Evolutionary conservation across 331 rosid species (phyloP).

Genomic region (Quercus tomentella): DNA sequence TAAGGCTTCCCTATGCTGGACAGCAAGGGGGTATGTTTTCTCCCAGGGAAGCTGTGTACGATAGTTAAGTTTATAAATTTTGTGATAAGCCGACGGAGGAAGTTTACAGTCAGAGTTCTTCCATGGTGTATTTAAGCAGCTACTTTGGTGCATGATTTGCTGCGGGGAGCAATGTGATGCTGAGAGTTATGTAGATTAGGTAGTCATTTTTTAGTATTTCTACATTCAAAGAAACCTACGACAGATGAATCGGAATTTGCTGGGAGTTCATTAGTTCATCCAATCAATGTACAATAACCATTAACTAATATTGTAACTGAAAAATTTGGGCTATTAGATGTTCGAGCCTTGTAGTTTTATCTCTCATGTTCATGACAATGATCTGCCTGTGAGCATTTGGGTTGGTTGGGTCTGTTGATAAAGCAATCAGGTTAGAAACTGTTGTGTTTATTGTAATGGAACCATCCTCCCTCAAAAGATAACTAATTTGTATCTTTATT

Average conservation of each 20-base stretch:
- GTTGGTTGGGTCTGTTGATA: slow-evolving; percentile 24
- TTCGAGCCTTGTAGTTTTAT: slow-evolving; percentile 32
- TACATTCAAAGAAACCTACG: slow-evolving; percentile 44
- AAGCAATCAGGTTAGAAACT: slow-evolving; percentile 9
- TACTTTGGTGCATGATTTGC: slow-evolving; percentile 49
- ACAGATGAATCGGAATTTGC: slow-evolving; percentile 61
- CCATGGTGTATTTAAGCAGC: slow-evolving; percentile 57
- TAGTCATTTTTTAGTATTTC: slow-evolving; percentile 71
- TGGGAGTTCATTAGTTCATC: slow-evolving; percentile 55
- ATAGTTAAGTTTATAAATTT: slow-evolving; percentile 66
- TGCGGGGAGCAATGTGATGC: slow-evolving; percentile 56
- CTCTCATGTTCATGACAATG: slow-evolving; percentile 27
- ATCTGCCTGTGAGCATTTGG: slow-evolving; percentile 22
- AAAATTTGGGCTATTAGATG: slow-evolving; percentile 50
- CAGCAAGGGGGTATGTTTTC: slow-evolving; percentile 23
- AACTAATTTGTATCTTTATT: slow-evolving; percentile 8
- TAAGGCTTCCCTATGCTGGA: slow-evolving; percentile 45
- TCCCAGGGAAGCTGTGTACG: slow-evolving; percentile 63
- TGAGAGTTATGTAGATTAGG: slow-evolving; percentile 71
- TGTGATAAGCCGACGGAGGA: slow-evolving; percentile 58
- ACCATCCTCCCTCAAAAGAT: slow-evolving; percentile 32
- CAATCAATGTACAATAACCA: slow-evolving; percentile 80
- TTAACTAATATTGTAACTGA: slow-evolving; percentile 72
- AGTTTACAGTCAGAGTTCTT: slow-evolving; percentile 50
- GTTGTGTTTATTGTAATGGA: slow-evolving; percentile 15